These are phyloP conservation scores for Venustampulla echinocandica DNA, from an alignment of 495 filamentous ascomycete species.

Conservation along the genomic window DNA sequence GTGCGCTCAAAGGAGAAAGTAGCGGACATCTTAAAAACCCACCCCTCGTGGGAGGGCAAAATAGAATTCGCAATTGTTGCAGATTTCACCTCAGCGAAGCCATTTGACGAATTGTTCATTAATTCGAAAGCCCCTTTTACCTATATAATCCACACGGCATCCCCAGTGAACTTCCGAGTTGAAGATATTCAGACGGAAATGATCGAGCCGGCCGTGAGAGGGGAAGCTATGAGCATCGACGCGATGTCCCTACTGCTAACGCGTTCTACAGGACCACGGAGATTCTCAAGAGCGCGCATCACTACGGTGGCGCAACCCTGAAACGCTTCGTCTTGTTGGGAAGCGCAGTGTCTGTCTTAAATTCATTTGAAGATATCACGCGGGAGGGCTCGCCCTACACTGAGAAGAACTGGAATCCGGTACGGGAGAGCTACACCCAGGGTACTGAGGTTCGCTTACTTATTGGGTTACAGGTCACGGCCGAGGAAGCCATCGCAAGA, in stretches of 20 bases:
- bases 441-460: too few relatives aligned
- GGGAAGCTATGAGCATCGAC: conserved; percentile 8
- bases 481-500: conserved; percentile 23
- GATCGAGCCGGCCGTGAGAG: conserved; percentile 6
- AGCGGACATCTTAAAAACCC: conserved; percentile 22
- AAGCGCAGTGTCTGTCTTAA: conserved; percentile 24
- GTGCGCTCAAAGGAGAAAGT: conserved; percentile 23
- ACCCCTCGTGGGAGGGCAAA: conserved; percentile 24
- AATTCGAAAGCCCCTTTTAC: conserved; percentile 8
- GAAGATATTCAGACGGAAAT: conserved; percentile 6
- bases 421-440: too few relatives aligned
- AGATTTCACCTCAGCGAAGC: conserved; percentile 12
- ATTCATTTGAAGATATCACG: conserved; percentile 24
- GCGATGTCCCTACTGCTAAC: neutral
- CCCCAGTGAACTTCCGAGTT: conserved; percentile 9
- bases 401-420: conserved; percentile 33
- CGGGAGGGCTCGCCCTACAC: conserved; percentile 25
- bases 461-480: conserved; percentile 27
- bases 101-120: conserved; percentile 20
- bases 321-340: conserved; percentile 28
- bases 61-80: conserved; percentile 17
- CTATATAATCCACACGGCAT: conserved; percentile 26
- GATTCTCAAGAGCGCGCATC: conserved; percentile 23
- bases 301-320: conserved; percentile 20
- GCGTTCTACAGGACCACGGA: conserved; percentile 17